phyloP scores from a whole-genome alignment of 73 alveolate species.

The Tetrahymena elliotti region DNA sequence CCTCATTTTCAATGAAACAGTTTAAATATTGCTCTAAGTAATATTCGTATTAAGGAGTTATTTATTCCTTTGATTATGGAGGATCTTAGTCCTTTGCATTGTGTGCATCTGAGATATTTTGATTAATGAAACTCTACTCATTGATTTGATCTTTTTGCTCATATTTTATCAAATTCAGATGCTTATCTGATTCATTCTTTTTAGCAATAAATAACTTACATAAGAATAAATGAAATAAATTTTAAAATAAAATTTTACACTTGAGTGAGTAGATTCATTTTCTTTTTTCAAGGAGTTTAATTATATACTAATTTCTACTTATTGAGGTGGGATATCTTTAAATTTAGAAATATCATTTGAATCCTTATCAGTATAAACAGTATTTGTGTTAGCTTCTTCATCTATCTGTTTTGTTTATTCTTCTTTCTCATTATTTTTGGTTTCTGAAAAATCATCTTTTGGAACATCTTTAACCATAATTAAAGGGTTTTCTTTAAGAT shows the following conservation, averaged over 20 bases:
- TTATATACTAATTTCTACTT: background rate
- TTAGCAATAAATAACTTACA: no score
- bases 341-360: background rate
- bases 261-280: background rate
- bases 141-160: background rate
- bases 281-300: background rate
- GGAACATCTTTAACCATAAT: no score
- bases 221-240: no score
- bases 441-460: background rate
- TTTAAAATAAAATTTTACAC: background rate
- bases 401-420: background rate
- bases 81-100: background rate
- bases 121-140: background rate
- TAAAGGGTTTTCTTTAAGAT: background rate
- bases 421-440: background rate
- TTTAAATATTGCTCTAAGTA: background rate
- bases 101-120: background rate
- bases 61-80: background rate
- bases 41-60: background rate
- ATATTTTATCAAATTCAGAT: background rate
- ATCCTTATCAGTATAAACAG: background rate
- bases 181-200: background rate
- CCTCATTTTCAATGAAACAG: no score
- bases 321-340: background rate
- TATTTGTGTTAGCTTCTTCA: background rate